Base-by-base conservation (phyloP, 2,329 filamentous ascomycete genomes). In the Fonsecaea nubica region DNA sequence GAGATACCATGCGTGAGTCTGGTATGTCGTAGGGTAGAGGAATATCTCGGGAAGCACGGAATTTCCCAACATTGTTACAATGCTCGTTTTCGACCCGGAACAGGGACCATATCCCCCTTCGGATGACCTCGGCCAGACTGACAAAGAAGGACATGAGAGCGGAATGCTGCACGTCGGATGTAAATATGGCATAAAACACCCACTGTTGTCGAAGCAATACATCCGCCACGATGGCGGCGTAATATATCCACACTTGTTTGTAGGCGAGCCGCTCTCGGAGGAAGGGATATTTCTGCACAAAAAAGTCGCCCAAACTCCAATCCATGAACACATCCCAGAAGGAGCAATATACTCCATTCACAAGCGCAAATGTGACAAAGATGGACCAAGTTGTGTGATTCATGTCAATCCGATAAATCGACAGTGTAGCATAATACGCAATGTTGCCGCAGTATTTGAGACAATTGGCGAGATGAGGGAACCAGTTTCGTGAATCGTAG, bases 21-120 rank as follows among this genome's bases (percentile, higher is more conserved):
- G 61, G 52, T 25, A 71, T 52, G 36, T 68, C 64, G 76, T 97
- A 98, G 0, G 94, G 94, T 0, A 98, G 83, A 0, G 92, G 92
- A 0, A 96, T 86, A 74, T 97, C 93, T 63, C 94, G 86, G 1
- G 90, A 92, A 3, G 95, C 95, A 70, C 96, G 93, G 84, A 96
- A 96, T 71, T 92, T 89, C 18, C 89, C 87, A 1, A 99, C 94
- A 73, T 97, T 97, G 63, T 90, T 89, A 79, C 93, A 97, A 79
- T 99, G 95, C 74, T 99, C 95, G 77, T 99, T 99, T 78, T 99
- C 95, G 32, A 99, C 93, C 48, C 95, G 92, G 77, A 99, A 91
- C 3, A 98, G 83, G 0, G 90, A 89, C 95, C 95, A 99, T 75
- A 97, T 87, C 68, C 92, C 93, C 76, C 95, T 84, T 36, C 95